Conservation (phyloP, 2,329 filamentous ascomycete species). For the Cladophialophora yegresii region DNA sequence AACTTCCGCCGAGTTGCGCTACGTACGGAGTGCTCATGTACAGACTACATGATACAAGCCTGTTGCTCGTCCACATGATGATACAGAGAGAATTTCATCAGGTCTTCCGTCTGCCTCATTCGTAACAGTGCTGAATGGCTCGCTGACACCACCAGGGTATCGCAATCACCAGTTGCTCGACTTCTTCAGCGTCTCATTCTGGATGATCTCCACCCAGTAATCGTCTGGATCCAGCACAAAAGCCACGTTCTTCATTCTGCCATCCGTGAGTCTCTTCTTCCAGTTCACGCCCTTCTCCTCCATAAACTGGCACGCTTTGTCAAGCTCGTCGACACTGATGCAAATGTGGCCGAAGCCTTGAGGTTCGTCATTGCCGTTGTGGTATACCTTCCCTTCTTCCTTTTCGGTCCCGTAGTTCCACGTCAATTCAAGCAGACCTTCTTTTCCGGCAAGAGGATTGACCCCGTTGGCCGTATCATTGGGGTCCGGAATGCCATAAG, state of each 20-base stretch:
- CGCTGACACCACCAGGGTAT: neutral
- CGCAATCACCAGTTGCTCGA: slow-evolving; percentile 44
- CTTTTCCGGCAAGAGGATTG: slow-evolving; percentile 65
- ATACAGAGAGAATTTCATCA: neutral
- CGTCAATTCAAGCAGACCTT: slow-evolving; percentile 87
- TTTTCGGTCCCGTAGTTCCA: slow-evolving; percentile 80
- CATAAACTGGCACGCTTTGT: slow-evolving; percentile 82
- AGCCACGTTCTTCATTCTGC: slow-evolving; percentile 87
- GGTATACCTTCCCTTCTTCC: slow-evolving; percentile 77
- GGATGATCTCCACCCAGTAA: slow-evolving; percentile 76
- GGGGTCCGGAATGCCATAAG: slow-evolving; percentile 56
- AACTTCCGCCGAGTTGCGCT: neutral
- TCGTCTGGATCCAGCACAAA: slow-evolving; percentile 75
- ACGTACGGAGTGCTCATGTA: neutral
- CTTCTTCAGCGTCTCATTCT: slow-evolving; percentile 52
- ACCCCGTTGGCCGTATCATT: slow-evolving; percentile 55
- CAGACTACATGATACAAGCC: too few species aligned
- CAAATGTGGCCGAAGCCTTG: slow-evolving; percentile 95
- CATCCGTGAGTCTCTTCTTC: slow-evolving; percentile 95
- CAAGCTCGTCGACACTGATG: slow-evolving; percentile 82
- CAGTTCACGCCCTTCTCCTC: slow-evolving; percentile 79
- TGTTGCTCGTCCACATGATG: neutral
- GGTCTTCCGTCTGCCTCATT: neutral
- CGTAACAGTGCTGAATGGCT: too few species aligned
- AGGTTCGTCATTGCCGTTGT: slow-evolving; percentile 87